phyloP scores from a whole-genome alignment of 352 stramenopile species.

The Chloridella minuta region DNA sequence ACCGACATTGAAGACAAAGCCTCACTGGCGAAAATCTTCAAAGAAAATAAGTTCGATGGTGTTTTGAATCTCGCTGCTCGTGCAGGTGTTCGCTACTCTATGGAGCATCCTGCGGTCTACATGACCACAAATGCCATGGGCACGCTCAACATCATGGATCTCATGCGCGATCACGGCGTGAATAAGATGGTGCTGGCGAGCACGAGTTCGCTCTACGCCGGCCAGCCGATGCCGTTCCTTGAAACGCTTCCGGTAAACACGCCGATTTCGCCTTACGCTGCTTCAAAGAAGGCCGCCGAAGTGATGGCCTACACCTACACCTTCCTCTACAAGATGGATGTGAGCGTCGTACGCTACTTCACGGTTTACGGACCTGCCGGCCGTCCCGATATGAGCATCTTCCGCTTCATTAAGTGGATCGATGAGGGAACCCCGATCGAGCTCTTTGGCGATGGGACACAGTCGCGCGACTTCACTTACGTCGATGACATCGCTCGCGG shows the following conservation, averaged over 20 bases:
- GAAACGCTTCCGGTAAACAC: conserved; percentile 30
- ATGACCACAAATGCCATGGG: conserved; percentile 76
- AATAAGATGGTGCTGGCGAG: conserved; percentile 77
- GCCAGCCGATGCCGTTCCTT: conserved; percentile 54
- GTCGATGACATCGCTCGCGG: conserved; percentile 88
- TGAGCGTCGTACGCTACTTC: conserved; percentile 80
- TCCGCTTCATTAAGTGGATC: conserved; percentile 89
- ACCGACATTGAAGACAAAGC: conserved; percentile 64
- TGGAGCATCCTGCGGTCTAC: conserved; percentile 83
- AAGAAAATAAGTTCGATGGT: conserved; percentile 34
- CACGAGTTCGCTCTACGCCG: conserved; percentile 65
- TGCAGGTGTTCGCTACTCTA: conserved; percentile 71
- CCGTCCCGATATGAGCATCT: conserved; percentile 82
- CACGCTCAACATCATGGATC: conserved; percentile 60
- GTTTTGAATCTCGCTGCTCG: conserved; percentile 75
- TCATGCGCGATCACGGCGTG: conserved; percentile 45
- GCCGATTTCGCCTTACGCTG: conserved; percentile 71
- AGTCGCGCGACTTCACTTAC: conserved; percentile 72
- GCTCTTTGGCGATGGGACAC: conserved; percentile 62
- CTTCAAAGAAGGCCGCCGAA: conserved; percentile 83
- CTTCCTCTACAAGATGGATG: conserved; percentile 64
- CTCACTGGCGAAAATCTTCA: conserved; percentile 52
- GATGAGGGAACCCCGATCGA: conserved; percentile 53
- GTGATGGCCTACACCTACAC: conserved; percentile 81
- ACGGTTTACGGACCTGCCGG: conserved; percentile 83